phyloP scores from a whole-genome alignment of 495 filamentous ascomycete genomes.

The Penicillium cosmopolitanum region DNA sequence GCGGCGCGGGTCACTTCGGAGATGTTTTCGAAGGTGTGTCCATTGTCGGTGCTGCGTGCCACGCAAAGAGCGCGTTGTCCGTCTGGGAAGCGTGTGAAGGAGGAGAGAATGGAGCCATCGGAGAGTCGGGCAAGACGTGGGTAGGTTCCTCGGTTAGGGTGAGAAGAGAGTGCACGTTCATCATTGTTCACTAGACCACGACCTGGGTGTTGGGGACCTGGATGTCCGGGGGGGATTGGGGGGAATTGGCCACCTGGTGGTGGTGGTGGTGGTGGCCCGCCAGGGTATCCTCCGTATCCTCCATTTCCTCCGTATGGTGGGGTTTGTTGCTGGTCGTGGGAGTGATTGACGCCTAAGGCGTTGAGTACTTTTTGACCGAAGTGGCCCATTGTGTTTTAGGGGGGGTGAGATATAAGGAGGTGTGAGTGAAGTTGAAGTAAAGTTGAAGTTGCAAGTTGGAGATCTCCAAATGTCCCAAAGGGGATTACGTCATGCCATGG shows the following conservation, averaged over 20 bases:
- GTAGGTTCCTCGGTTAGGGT: slow-evolving; percentile 47
- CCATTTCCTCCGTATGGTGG: background rate
- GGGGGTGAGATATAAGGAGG: background rate
- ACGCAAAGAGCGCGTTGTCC: slow-evolving; percentile 36
- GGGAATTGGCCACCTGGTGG: slow-evolving; percentile 7
- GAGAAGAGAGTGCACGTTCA: slow-evolving; percentile 43
- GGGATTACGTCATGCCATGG: no score
- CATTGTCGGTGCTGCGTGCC: slow-evolving; percentile 41
- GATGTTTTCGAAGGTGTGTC: slow-evolving; percentile 37
- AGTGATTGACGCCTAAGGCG: slow-evolving; percentile 31
- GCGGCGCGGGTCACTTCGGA: slow-evolving; percentile 42
- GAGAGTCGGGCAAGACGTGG: slow-evolving; percentile 42
- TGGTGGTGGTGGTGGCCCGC: background rate
- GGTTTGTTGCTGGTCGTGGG: background rate
- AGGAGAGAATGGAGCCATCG: slow-evolving; percentile 45
- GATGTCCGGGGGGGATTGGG: slow-evolving; percentile 1
- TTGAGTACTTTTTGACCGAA: slow-evolving; percentile 45
- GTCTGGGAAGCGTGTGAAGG: slow-evolving; percentile 43
- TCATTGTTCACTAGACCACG: slow-evolving; percentile 37
- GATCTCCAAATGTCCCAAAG: no score
- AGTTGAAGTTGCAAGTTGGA: background rate
- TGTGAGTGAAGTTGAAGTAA: background rate
- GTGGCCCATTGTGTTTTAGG: slow-evolving; percentile 30
- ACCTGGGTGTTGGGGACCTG: slow-evolving; percentile 17
- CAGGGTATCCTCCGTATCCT: background rate